A percentile compares a stretch with the other conserved stretches of the same genome.
Conservation (phyloP, 1,139 yeast species). For the Yamadazyma dendronema region DNA sequence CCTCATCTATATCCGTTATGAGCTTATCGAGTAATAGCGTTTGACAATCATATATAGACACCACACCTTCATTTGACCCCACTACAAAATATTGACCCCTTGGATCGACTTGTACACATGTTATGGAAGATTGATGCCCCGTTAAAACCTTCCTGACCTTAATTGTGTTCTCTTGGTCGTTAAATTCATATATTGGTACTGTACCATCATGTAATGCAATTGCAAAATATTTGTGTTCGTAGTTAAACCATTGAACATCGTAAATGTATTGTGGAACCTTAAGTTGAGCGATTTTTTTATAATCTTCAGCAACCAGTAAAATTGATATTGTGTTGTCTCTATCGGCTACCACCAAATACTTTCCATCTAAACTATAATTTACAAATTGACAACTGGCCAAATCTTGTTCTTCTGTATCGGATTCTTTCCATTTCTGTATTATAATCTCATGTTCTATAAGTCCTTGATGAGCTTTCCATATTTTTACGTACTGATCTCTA, state of each 20-base stretch:
- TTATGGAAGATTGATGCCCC: constrained; percentile 55
- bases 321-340: constrained; percentile 31
- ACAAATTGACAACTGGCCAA: constrained; percentile 27
- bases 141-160: constrained; percentile 28
- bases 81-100: constrained; percentile 53
- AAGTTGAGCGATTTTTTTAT: constrained; percentile 24
- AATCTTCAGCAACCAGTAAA: constrained; percentile 25
- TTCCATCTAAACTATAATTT: constrained; percentile 55
- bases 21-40: constrained; percentile 46
- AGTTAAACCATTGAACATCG: constrained; percentile 39
- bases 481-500: constrained; percentile 48
- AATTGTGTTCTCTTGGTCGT: constrained; percentile 7
- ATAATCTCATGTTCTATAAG: constrained; percentile 33
- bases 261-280: constrained; percentile 29
- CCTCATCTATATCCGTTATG: constrained; percentile 49
- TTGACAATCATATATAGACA: constrained; percentile 57
- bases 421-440: constrained; percentile 22
- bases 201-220: constrained; percentile 43
- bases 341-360: constrained; percentile 48
- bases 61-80: constrained; percentile 71
- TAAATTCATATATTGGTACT: constrained; percentile 24
- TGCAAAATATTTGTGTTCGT: constrained; percentile 27
- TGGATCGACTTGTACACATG: constrained; percentile 55
- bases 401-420: constrained; percentile 11
- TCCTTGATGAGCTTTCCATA: constrained; percentile 55